Percentiles rank a stretch among this genome's conserved stretches.
Conservation (phyloP, 345 rosid species). For the Hirschfeldia incana region DNA sequence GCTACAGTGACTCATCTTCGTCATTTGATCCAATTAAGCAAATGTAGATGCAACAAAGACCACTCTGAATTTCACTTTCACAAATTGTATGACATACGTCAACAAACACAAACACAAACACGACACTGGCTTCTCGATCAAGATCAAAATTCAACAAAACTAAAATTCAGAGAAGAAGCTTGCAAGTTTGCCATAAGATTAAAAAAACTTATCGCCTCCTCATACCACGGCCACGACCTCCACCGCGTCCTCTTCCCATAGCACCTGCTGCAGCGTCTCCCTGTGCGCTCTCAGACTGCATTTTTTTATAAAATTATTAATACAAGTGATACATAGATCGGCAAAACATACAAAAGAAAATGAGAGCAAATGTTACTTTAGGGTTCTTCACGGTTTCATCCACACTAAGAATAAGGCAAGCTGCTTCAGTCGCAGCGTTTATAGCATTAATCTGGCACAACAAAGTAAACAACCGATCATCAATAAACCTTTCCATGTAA, state of each 20-base stretch:
- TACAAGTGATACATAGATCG: not conserved
- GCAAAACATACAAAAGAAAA: not conserved
- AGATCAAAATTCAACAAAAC: conserved; percentile 31
- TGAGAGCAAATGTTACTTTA: conserved; percentile 55
- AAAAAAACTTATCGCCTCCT: conserved; percentile 66
- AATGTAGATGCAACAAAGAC: not conserved
- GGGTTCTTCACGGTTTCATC: conserved; percentile 99
- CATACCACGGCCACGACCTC: conserved; percentile 99
- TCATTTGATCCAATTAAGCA: not conserved
- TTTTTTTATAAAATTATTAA: not conserved
- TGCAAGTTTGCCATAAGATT: conserved; percentile 1
- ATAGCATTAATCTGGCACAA: conserved; percentile 82
- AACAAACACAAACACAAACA: not conserved
- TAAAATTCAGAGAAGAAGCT: conserved; percentile 1
- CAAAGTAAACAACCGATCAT: not conserved
- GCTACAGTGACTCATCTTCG: not conserved
- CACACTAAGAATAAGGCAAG: conserved; percentile 91
- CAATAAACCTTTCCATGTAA: not conserved
- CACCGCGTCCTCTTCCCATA: conserved; percentile 90
- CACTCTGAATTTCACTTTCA: not conserved
- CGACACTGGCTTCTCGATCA: conserved; percentile 15
- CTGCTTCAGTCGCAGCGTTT: conserved; percentile 98
- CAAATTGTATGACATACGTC: conserved; percentile 29
- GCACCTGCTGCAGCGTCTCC: conserved; percentile 94
- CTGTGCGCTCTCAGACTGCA: conserved; percentile 97